Evolutionary conservation across 2,329 filamentous ascomycete genomes (phyloP).

Genomic region (Aspergillus transmontanensis): DNA sequence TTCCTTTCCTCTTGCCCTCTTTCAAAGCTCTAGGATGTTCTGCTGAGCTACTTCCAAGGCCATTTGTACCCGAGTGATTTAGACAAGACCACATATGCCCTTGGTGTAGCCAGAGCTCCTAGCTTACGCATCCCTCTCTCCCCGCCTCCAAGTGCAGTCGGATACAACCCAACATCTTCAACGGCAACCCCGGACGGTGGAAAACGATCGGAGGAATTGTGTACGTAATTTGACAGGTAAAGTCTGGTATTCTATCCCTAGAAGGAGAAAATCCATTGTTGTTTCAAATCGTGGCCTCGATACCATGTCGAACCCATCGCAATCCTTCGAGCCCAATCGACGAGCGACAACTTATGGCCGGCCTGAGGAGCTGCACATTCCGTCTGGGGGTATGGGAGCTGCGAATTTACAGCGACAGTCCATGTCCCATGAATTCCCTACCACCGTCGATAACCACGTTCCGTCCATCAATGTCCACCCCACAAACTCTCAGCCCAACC

Average conservation of each 20-base stretch:
- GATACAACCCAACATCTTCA: not conserved
- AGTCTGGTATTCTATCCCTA: not conserved
- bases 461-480: conserved; percentile 64
- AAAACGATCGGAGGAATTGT: not conserved
- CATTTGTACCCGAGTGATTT: conserved; percentile 19
- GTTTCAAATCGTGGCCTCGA: conserved; percentile 17
- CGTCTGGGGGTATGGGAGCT: conserved; percentile 35
- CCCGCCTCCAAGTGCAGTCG: not conserved
- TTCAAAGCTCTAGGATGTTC: conserved; percentile 22
- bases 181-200: not conserved
- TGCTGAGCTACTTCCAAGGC: conserved; percentile 20
- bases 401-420: conserved; percentile 44
- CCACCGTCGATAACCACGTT: conserved; percentile 51
- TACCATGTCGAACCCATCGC: conserved; percentile 48
- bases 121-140: conserved; percentile 12
- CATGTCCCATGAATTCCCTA: conserved; percentile 51
- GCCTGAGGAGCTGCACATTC: conserved; percentile 60
- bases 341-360: conserved; percentile 51
- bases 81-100: conserved; percentile 45
- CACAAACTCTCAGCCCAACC: conserved; percentile 51
- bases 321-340: conserved; percentile 53
- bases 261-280: not conserved
- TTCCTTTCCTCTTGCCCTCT: conserved; percentile 7
- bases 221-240: not conserved
- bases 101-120: conserved; percentile 42